Conservation (phyloP, 2,329 filamentous ascomycete species). For the Alternaria angustiovoidea region DNA sequence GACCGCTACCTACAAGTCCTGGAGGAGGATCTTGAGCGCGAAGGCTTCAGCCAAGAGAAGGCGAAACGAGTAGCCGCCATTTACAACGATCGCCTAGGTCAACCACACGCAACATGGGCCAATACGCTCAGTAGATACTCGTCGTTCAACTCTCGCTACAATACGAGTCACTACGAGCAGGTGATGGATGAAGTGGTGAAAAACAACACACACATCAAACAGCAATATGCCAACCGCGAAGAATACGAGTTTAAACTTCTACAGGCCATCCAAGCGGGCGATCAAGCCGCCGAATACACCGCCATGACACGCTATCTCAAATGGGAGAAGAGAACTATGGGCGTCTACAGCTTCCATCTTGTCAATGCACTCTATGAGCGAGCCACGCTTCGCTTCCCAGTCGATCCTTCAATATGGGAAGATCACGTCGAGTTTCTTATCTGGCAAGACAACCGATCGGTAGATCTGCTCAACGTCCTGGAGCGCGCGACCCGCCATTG, state of each 20-base stretch:
- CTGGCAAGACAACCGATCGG: constrained; percentile 55
- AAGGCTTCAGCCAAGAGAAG: constrained; percentile 60
- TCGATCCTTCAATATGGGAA: constrained; percentile 79
- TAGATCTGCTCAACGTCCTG: constrained; percentile 72
- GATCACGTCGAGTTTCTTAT: constrained; percentile 81
- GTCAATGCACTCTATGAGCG: constrained; percentile 76
- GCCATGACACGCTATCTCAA: constrained; percentile 75
- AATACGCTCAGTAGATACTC: constrained; percentile 79
- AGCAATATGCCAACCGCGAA: constrained; percentile 70
- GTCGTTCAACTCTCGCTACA: constrained; percentile 75
- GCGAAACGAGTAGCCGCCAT: constrained; percentile 72
- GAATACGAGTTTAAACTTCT: constrained; percentile 72
- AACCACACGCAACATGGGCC: constrained; percentile 79
- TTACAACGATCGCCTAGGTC: constrained; percentile 73
- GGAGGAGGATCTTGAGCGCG: constrained; percentile 70
- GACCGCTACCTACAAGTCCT: constrained; percentile 78
- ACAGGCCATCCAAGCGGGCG: constrained; percentile 64
- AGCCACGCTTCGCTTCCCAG: constrained; percentile 76
- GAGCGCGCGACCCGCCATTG: constrained; percentile 88
- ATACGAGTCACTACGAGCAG: constrained; percentile 73
- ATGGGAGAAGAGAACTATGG: constrained; percentile 77
- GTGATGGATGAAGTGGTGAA: constrained; percentile 75
- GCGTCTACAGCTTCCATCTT: constrained; percentile 61
- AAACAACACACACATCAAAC: constrained; percentile 69
- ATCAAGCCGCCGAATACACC: constrained; percentile 64